Evolutionary conservation across 345 rosid species (phyloP), one percentile per base, ranked within the genome.

Genomic region (Xanthoceras sorbifolium): DNA sequence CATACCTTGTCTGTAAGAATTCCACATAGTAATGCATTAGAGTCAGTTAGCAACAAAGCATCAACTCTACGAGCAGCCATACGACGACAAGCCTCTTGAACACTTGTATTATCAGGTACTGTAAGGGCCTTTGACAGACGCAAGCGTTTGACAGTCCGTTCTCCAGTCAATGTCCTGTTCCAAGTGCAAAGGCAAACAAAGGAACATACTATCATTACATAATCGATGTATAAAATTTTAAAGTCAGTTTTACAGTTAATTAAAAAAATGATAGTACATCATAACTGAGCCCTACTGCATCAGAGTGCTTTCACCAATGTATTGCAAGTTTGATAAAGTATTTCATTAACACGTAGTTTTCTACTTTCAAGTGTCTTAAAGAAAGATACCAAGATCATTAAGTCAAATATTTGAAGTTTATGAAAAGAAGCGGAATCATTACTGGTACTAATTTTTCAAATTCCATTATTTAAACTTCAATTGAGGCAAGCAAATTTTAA

Each of bases 31-130:
- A 97, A 85, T 28, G 94, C 96, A 82, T 92, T 91, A 73, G 99
- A 86, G 74, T 97, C 98, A 11, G 99, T 97, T 28, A 97, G 87
- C 84, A 97, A 79, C 66, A 94, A 81, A 44, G 99, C 99, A 88
- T 94, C 99, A 84, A 94, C 90, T 79, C 92, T 82, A 29, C 98
- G 96, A 75, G 99, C 87, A 83, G 93, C 93, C 99, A 97, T 97
- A 50, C 97, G 83, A 64, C 92, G 90, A 79, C 99, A 94, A 80
- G 99, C 99, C 75, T 94, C 98, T 57, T 84, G 83, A 57, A 94
- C 79, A 71, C 81, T 91, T 29, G 98, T 97, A 11, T 74, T 92
- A 42, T 95, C 98, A 29, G 99, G 99, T 1, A 91, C 86, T 0
- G 98, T 97, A 75, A 97, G 89, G 26, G 98, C 99, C 86, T 87